These are phyloP conservation scores for Exophiala bonariae DNA, from an alignment of 2,329 filamentous ascomycete genomes.

Conservation along the genomic window DNA sequence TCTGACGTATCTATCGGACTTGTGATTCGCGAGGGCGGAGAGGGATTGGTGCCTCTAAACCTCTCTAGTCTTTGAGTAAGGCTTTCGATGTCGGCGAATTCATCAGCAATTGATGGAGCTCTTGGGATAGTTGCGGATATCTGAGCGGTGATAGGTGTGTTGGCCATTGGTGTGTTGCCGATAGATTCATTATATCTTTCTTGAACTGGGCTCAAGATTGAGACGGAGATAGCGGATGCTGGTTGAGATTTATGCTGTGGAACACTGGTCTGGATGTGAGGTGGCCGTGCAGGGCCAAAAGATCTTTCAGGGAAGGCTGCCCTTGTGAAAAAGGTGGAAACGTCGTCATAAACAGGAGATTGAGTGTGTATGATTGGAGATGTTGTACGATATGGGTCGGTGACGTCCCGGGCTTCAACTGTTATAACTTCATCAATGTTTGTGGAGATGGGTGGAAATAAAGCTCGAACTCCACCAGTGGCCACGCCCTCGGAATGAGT, in stretches of 20 bases:
- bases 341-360: conserved; percentile 20
- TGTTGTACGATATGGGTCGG: conserved; percentile 4
- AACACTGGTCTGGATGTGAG: conserved; percentile 73
- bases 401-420: conserved; percentile 11
- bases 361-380: conserved; percentile 17
- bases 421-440: conserved; percentile 19
- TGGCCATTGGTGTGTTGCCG: conserved; percentile 19
- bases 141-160: conserved; percentile 14
- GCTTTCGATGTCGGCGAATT: conserved; percentile 3
- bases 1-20: conserved; percentile 10
- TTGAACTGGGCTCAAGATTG: conserved; percentile 20
- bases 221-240: conserved; percentile 20
- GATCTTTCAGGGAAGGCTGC: conserved; percentile 62
- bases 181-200: conserved; percentile 22
- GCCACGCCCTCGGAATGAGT: conserved; percentile 3
- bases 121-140: conserved; percentile 2
- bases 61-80: conserved; percentile 9
- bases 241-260: conserved; percentile 42
- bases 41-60: neutral
- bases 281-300: conserved; percentile 86
- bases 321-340: conserved; percentile 19
- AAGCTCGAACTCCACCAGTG: conserved; percentile 5
- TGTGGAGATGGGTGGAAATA: conserved; percentile 1
- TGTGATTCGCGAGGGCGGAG: conserved; percentile 7
- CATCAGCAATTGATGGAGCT: neutral